phyloP scores from a whole-genome alignment of 192 early-diverging fungal genomes.

The Entomortierella lignicola region DNA sequence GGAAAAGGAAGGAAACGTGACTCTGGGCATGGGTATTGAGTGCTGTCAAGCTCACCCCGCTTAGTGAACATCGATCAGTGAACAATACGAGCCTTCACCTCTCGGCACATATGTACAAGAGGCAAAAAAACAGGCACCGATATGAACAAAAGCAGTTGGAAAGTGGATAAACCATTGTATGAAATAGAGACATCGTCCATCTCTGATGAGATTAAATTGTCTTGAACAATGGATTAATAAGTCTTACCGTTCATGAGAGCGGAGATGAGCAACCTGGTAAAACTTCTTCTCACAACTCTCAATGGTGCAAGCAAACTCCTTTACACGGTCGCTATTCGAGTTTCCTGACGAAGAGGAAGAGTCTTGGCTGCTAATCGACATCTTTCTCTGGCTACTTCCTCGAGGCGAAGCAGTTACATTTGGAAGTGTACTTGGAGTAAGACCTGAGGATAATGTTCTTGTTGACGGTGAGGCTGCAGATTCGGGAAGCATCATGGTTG shows the following conservation, averaged over 20 bases:
- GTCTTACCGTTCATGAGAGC: conserved; percentile 71
- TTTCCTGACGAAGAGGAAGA: conserved; percentile 32
- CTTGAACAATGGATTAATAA: neutral
- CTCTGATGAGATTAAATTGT: too few relatives aligned
- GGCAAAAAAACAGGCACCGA: neutral
- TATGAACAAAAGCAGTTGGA: neutral
- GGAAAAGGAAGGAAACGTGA: conserved; percentile 10
- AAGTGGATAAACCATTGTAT: too few relatives aligned
- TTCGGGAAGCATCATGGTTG: conserved; percentile 29
- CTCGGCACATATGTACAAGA: neutral
- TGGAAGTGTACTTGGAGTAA: conserved; percentile 21
- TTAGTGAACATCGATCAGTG: too few relatives aligned
- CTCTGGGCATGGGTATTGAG: too few relatives aligned
- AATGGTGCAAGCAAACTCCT: conserved; percentile 56
- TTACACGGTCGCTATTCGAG: conserved; percentile 25
- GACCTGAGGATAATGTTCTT: neutral
- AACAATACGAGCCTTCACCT: too few relatives aligned
- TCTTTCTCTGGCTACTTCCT: conserved; percentile 17
- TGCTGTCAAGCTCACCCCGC: too few relatives aligned
- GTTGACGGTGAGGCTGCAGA: conserved; percentile 11
- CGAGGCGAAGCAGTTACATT: neutral
- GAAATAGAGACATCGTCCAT: too few relatives aligned
- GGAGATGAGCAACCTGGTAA: conserved; percentile 76
- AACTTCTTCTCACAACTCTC: conserved; percentile 73
- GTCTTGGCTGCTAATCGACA: conserved; percentile 49